Base-by-base conservation (phyloP, 2,329 filamentous ascomycete species). In the Cladosporium sp. region DNA sequence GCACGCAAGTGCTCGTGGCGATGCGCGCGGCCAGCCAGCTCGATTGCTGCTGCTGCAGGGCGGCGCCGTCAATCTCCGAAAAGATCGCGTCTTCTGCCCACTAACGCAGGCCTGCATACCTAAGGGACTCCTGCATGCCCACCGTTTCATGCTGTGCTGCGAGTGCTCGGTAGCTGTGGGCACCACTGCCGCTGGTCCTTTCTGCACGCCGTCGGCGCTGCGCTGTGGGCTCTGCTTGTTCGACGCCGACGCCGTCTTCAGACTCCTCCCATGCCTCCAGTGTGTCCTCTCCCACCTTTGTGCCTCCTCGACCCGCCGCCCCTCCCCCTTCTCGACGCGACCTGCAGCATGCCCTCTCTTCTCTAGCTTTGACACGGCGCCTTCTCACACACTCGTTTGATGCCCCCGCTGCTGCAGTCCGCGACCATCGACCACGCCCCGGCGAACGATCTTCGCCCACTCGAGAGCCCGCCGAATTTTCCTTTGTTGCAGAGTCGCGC, bases 331-430 rank as follows among this genome's bases (percentile, higher is more conserved):
- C 61, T 62, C 56, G 61, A 63, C 64, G 56, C 59, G 59, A 62
- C 60, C 64, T 62, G 64, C 60, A 61, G 60, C 58, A 67, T 67
- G 66, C 65, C 64, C 64, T 59, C 64, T 54, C 58, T 67, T 60
- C 61, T 61, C 59, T 66, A 62, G 64, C 58, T 60, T 66, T 63
- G 20, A 51, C 49, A 42, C 61, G 63, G 65, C 66, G 66, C 66
- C 61, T 68, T 63, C 64, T 66, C 66, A 63, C 64, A 69, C 67
- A 68, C 66, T 69, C 67, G 65, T 69, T 68, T 64, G 61, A 66
- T 51, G 47, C 49, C 40, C 47, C 55, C 47, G 43, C 43, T 36
- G 30, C 47, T 28, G 51, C 40, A 25, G 25, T 14, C 17, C 51
- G 15, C 17, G 17, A 42, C 51, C 51, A 42, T 38, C 42, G 43